phyloP scores from a whole-genome alignment of 345 rosid genomes.

The Populus euphratica region DNA sequence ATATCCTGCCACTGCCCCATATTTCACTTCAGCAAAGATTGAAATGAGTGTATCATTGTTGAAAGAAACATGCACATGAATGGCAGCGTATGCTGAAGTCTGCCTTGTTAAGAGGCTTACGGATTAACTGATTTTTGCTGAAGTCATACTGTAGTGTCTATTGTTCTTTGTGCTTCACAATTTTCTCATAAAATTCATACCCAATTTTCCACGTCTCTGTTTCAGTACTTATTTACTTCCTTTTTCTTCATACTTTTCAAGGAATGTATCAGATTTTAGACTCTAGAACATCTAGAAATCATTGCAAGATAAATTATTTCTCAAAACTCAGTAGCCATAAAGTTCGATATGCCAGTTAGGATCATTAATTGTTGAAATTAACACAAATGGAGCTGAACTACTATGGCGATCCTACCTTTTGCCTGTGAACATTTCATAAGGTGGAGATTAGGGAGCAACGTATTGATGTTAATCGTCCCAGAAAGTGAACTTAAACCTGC shows the following conservation, averaged over 20 bases:
- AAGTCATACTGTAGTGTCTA: conserved; percentile 1
- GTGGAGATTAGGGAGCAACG: conserved; percentile 21
- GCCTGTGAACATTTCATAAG: conserved; percentile 45
- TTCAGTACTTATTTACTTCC: neutral
- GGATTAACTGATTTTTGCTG: conserved; percentile 5
- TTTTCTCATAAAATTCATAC: conserved; percentile 12
- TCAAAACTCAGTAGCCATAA: neutral
- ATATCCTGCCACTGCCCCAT: conserved; percentile 14
- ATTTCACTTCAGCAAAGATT: neutral
- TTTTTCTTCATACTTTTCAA: too few species aligned
- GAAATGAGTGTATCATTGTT: conserved; percentile 9
- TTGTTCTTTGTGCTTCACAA: conserved; percentile 15
- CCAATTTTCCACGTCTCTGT: neutral
- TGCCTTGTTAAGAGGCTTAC: conserved; percentile 8
- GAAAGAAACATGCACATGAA: conserved; percentile 18
- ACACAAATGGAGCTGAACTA: conserved; percentile 1
- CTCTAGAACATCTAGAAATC: neutral
- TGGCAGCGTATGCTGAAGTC: conserved; percentile 18
- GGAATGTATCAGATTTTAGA: too few species aligned
- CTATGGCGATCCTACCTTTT: conserved; percentile 2
- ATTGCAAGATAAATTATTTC: neutral
- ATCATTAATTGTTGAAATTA: conserved; percentile 4
- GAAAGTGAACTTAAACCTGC: conserved; percentile 65
- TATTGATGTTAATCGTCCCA: conserved; percentile 36
- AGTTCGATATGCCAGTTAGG: neutral